Percentiles rank a stretch among this genome's conserved stretches.
phyloP scores from a whole-genome alignment of 202 grass and related monocot species.

The Zoysia matrella region DNA sequence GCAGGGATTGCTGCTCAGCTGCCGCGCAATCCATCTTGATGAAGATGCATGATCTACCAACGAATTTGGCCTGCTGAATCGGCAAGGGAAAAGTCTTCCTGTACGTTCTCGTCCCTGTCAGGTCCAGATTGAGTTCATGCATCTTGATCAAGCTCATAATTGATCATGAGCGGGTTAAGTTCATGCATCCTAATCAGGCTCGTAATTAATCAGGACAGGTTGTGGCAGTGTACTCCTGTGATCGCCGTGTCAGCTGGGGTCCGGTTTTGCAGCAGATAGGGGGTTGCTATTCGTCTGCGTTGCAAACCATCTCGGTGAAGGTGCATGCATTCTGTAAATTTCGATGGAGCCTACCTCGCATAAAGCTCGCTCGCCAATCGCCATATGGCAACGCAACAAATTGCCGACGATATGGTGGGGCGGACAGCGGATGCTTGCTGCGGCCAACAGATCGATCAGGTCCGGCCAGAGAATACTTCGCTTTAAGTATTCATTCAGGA shows the following conservation, averaged over 20 bases:
- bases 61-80: not conserved
- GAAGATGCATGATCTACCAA: not conserved
- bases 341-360: not conserved
- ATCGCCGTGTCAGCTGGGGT: conserved; percentile 33
- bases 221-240: not conserved
- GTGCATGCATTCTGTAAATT: conserved; percentile 7
- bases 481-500: not conserved
- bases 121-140: conserved; percentile 30
- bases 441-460: conserved; percentile 18
- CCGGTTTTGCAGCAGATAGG: not conserved
- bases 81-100: not conserved
- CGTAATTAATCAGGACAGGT: not conserved
- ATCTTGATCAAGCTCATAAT: not conserved
- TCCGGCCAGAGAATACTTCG: conserved; percentile 15
- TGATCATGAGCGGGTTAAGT: conserved; percentile 30
- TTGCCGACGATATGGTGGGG: not conserved
- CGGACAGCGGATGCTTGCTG: not conserved
- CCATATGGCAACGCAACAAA: not conserved
- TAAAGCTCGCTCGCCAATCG: not conserved
- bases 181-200: conserved; percentile 45
- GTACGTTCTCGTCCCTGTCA: not conserved
- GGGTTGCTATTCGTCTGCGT: not conserved
- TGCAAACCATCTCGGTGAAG: not conserved
- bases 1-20: not conserved
- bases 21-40: too few relatives aligned